Evolutionary conservation across 805 yeast species (phyloP).

Genomic region (Naumovozyma dairenensis): DNA sequence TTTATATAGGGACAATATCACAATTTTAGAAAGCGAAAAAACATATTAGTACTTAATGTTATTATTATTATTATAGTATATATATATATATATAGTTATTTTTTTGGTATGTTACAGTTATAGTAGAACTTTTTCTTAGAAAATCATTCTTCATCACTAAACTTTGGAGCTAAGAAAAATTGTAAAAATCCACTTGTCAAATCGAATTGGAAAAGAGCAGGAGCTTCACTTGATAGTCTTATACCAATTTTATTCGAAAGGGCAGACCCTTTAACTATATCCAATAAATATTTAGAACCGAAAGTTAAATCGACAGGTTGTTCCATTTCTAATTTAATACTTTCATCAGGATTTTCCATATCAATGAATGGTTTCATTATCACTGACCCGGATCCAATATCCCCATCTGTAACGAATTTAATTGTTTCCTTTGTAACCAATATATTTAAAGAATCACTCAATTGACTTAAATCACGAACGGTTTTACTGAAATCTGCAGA

Average conservation of each 20-base stretch:
- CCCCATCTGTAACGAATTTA: conserved; percentile 84
- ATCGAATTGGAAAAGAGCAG: conserved; percentile 88
- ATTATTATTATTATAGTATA: not conserved
- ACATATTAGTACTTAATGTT: too few species aligned
- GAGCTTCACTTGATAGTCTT: conserved; percentile 81
- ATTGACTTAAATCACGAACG: conserved; percentile 75
- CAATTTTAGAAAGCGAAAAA: too few species aligned
- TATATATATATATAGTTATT: not conserved
- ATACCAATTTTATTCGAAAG: conserved; percentile 70
- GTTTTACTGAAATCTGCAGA: conserved; percentile 80
- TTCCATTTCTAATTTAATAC: conserved; percentile 65
- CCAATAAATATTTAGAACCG: conserved; percentile 83
- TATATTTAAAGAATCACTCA: conserved; percentile 81
- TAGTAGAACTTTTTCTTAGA: not conserved
- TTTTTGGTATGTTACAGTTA: too few species aligned
- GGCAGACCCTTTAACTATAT: conserved; percentile 84
- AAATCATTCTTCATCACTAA: conserved; percentile 73
- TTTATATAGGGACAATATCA: not conserved
- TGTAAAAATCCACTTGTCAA: conserved; percentile 80
- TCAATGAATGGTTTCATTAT: conserved; percentile 77
- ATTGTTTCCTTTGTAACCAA: conserved; percentile 87
- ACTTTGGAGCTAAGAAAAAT: conserved; percentile 95
- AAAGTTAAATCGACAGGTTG: conserved; percentile 84
- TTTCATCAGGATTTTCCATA: conserved; percentile 68
- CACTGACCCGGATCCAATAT: conserved; percentile 79